Conservation (phyloP, 2,329 filamentous ascomycete species). For the Nothophaeocryptopus gaeumannii region DNA sequence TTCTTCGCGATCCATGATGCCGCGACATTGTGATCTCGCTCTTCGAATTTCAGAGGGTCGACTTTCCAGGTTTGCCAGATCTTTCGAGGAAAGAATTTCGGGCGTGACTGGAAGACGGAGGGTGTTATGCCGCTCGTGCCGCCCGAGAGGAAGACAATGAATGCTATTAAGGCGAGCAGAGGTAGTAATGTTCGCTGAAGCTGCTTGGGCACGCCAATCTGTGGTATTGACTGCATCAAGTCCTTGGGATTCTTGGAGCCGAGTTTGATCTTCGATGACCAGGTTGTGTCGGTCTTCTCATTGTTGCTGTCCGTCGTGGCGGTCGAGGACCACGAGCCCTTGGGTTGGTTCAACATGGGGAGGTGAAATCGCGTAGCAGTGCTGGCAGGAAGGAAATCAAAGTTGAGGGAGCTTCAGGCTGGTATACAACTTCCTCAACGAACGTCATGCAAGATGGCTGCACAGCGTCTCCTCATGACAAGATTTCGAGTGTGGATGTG, state of each 20-base stretch:
- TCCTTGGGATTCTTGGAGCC: constrained; percentile 18
- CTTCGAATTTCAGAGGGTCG: constrained; percentile 63
- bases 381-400: neutral
- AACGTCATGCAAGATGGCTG: constrained; percentile 5
- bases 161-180: constrained; percentile 45
- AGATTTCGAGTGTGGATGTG: constrained; percentile 1
- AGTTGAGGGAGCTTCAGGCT: no score
- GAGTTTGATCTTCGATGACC: constrained; percentile 18
- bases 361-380: constrained; percentile 6
- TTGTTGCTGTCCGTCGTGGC: constrained; percentile 7
- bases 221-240: constrained; percentile 21
- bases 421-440: neutral
- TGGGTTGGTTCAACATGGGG: constrained; percentile 14
- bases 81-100: constrained; percentile 58
- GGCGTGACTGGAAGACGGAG: constrained; percentile 21
- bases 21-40: constrained; percentile 59
- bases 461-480: constrained; percentile 8
- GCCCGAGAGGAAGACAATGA: constrained; percentile 46
- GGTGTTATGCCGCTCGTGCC: constrained; percentile 18
- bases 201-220: constrained; percentile 45
- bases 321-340: constrained; percentile 17
- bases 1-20: constrained; percentile 66
- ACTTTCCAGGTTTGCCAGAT: constrained; percentile 79
- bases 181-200: constrained; percentile 49
- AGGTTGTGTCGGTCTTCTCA: constrained; percentile 9